Conservation (phyloP, 1,284 basidiomycete genomes). For the Ustilago lituana region DNA sequence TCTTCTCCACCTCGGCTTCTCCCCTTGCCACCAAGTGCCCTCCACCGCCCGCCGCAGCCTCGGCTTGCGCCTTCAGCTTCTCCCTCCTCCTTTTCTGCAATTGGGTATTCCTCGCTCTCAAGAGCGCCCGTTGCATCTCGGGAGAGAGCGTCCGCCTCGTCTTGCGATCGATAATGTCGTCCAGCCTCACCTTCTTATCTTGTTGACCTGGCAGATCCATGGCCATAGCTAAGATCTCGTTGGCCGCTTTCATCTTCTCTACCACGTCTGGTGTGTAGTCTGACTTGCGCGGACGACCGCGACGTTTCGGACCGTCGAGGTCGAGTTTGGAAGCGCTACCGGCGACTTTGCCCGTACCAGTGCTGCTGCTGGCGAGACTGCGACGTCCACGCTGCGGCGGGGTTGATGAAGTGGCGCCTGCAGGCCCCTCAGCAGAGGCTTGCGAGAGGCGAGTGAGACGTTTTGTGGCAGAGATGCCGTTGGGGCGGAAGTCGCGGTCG, state of each 20-base stretch:
- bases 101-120: slow-evolving; percentile 18
- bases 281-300: slow-evolving; percentile 20
- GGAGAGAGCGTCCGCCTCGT: slow-evolving; percentile 5
- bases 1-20: not conserved
- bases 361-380: slow-evolving; percentile 14
- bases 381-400: slow-evolving; percentile 5
- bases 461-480: not conserved
- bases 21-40: too few relatives aligned
- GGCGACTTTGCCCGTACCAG: slow-evolving; percentile 18
- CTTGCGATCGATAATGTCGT: slow-evolving; percentile 14
- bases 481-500: slow-evolving; percentile 28
- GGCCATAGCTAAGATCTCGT: slow-evolving; percentile 18
- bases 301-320: slow-evolving; percentile 7
- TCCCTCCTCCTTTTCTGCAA: slow-evolving; percentile 13
- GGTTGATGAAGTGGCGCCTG: not conserved
- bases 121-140: slow-evolving; percentile 15
- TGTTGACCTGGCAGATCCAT: not conserved
- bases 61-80: not conserved
- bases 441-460: slow-evolving; percentile 5
- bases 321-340: slow-evolving; percentile 6
- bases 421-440: not conserved
- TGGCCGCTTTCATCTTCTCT: slow-evolving; percentile 21
- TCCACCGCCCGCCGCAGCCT: too few relatives aligned
- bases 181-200: not conserved
- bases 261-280: slow-evolving; percentile 15